Conservation (phyloP, 108 stramenopile genomes). For the Skeletonema costatum region DNA sequence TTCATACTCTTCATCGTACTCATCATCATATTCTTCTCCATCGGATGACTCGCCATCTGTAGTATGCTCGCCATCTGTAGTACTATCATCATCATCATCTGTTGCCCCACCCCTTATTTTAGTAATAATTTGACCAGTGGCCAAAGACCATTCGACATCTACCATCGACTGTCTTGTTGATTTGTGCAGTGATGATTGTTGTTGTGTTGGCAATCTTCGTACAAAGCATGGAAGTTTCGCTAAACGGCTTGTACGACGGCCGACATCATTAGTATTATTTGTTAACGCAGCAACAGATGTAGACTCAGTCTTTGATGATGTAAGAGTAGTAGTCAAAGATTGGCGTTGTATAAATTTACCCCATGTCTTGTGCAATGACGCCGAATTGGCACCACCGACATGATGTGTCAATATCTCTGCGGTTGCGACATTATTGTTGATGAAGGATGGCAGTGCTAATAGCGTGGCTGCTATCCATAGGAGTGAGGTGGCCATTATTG, state of each 20-base stretch:
- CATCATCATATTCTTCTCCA: slow-evolving; percentile 2
- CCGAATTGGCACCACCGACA: not conserved
- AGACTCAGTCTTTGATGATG: too few species aligned
- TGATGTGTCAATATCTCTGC: not conserved
- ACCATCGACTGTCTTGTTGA: not conserved
- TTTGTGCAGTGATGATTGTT: not conserved
- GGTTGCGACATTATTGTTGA: not conserved
- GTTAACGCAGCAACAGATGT: too few species aligned
- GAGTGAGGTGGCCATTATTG: not conserved
- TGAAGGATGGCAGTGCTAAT: not conserved
- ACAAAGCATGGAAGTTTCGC: not conserved
- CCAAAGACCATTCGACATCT: not conserved
- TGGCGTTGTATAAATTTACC: not conserved
- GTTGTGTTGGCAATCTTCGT: not conserved
- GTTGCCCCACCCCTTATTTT: not conserved
- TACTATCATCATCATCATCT: not conserved
- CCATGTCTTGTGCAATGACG: not conserved
- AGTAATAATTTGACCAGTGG: not conserved
- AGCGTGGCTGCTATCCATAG: not conserved
- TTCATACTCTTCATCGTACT: slow-evolving; percentile 9
- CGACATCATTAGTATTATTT: not conserved
- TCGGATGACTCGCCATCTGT: slow-evolving; percentile 5
- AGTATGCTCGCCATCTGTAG: not conserved
- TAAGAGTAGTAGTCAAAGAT: not conserved
- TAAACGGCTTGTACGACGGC: not conserved